Conservation (phyloP, 768 basidiomycete genomes). For the Phylloporus scabripes region DNA sequence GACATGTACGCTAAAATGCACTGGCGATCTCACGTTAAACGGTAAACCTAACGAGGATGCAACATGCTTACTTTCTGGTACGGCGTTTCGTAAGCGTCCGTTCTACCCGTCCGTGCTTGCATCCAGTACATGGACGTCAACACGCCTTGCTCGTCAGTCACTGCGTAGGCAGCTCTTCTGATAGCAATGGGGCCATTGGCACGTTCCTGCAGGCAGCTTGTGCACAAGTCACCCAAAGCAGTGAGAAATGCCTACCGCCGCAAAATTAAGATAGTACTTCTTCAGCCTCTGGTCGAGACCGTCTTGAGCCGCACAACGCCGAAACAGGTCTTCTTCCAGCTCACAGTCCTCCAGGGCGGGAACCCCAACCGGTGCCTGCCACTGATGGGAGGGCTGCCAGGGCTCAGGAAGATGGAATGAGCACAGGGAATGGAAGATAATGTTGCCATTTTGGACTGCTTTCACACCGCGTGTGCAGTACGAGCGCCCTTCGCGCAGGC, state of each 20-base stretch:
- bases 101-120: constrained; percentile 52
- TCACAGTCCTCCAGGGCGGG: constrained; percentile 58
- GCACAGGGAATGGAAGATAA: constrained; percentile 63
- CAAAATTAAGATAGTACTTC: constrained; percentile 28
- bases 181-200: constrained; percentile 62
- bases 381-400: constrained; percentile 65
- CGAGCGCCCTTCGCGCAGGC: constrained; percentile 66
- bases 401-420: constrained; percentile 81
- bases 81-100: constrained; percentile 58
- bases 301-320: constrained; percentile 23
- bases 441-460: constrained; percentile 49
- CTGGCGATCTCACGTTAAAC: constrained; percentile 31
- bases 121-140: constrained; percentile 71
- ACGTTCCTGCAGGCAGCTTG: constrained; percentile 50
- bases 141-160: constrained; percentile 41
- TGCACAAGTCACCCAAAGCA: constrained; percentile 17
- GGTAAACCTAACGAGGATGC: background rate
- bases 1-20: constrained; percentile 78
- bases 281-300: constrained; percentile 31
- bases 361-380: constrained; percentile 55
- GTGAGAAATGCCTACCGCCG: constrained; percentile 15
- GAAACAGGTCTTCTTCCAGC: constrained; percentile 45
- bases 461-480: constrained; percentile 64
- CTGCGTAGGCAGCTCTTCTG: constrained; percentile 45
- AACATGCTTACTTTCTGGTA: constrained; percentile 62